Evolutionary conservation across 2,329 filamentous ascomycete species (phyloP), one percentile per base, ranked within the genome.

Genomic region (Beauveria scarabaeidicola): DNA sequence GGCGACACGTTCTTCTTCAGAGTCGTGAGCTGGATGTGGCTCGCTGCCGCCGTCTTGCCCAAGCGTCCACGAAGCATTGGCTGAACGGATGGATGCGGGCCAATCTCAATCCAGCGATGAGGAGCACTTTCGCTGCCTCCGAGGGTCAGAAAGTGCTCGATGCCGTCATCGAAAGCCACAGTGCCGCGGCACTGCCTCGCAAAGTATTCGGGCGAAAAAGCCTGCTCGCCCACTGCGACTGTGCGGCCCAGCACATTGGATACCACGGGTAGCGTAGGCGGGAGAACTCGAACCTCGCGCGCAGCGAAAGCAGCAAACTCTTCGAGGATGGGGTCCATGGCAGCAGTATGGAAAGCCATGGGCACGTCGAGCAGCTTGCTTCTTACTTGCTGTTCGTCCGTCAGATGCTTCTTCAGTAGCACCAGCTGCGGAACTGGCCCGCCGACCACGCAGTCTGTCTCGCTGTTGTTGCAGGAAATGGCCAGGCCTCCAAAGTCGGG

Each of bases 401-500:
- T 50, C 50, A 15, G 67, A 64, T 47, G 44, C 17, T 46, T 15
- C 4, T 59, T 57, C 11, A 47, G 44, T 3, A 47, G 44, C 44
- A 27, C 51, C 17, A 70, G 60, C 15, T 58, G 36, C 2, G 59
- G 47, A 17, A 64, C 60, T 2, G 68, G 61, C 0, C 70, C 69
- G 46, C 65, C 65, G 6, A 73, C 61, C 13, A 73, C 70, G 6
- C 64, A 66, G 32, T 69, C 69, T 11, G 65, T 63, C 1, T 64
- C 64, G 15, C 69, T 66, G 48, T 73, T 73, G 43, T 66, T 61
- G 60, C 71, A 73, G 6, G 71, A 67, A 23, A 73, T 62, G 19
- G 44, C 23, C 5, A 69, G 29, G 5, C 56, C 61, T 8, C 43
- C n/a, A 27, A 64, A 59, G n/a, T 58, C 43, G 15, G 52, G 11